phyloP scores from a whole-genome alignment of 2,329 filamentous ascomycete species.

The Emydomyces testavorans region DNA sequence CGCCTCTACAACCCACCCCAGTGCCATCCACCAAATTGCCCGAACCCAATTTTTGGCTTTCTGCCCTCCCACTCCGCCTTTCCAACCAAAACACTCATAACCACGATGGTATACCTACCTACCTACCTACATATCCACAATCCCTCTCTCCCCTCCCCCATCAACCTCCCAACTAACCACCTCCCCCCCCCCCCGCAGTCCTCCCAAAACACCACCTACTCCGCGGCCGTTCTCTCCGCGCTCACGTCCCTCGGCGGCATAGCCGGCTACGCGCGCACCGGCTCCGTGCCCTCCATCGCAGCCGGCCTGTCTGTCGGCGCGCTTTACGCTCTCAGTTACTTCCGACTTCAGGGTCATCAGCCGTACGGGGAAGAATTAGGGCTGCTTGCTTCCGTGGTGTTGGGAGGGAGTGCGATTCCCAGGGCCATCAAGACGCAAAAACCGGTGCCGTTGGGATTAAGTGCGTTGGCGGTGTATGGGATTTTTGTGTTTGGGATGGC shows the following conservation, averaged over 20 bases:
- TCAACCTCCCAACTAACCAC: slow-evolving; percentile 11
- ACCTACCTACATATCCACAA: background rate
- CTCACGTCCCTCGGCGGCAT: slow-evolving; percentile 80
- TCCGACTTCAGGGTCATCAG: slow-evolving; percentile 63
- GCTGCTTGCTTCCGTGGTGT: slow-evolving; percentile 73
- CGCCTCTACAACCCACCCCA: too few relatives aligned
- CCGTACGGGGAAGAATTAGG: slow-evolving; percentile 78
- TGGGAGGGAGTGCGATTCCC: slow-evolving; percentile 75
- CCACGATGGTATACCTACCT: too few relatives aligned
- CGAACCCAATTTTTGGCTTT: background rate
- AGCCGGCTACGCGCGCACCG: slow-evolving; percentile 72
- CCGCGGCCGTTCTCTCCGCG: slow-evolving; percentile 66
- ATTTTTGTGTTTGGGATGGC: slow-evolving; percentile 68
- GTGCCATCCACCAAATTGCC: too few relatives aligned
- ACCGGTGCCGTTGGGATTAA: slow-evolving; percentile 70
- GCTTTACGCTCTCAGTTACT: slow-evolving; percentile 67
- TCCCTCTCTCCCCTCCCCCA: background rate
- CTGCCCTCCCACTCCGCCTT: too few relatives aligned
- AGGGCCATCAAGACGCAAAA: slow-evolving; percentile 73
- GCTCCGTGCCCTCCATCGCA: slow-evolving; percentile 73
- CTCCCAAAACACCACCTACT: slow-evolving; percentile 32
- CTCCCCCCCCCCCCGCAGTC: background rate
- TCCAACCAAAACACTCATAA: too few relatives aligned
- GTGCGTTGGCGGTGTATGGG: slow-evolving; percentile 66
- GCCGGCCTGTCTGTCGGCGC: slow-evolving; percentile 75